Evolutionary conservation across 1,284 basidiomycete genomes (phyloP), one percentile per base, ranked within the genome.

Genomic region (Cutaneotrichosporon mucoides): DNA sequence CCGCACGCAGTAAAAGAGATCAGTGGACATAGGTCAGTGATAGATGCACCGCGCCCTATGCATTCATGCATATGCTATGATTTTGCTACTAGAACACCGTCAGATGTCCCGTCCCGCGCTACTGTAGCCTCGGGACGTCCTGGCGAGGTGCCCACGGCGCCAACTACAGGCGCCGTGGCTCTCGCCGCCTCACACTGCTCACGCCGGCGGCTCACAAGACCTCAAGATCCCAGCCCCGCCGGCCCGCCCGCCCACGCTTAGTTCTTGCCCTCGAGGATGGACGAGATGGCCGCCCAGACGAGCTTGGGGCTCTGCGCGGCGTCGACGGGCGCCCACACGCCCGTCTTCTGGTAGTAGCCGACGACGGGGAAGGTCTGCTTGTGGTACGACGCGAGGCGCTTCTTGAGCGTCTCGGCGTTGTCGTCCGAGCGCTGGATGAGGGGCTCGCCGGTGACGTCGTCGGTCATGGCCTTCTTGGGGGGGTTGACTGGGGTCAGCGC

Each of bases 391-490:
- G 76, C 70, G 56, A 99, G 83, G 53, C 95, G 88, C 81, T 95
- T 97, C 70, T 86, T 85, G 56, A 99, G 84, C 11, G 95, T 92
- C 77, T 96, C 92, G 64, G 90, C 88, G 69, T 94, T 94, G 81
- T 94, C 91, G 76, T 94, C 91, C 13, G 91, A 91, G 65, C 88
- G 88, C 77, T 92, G 92, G 70, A 95, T 87, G 66, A 97, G 85
- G 37, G 93, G 91, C 80, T 99, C 95, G 66, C 96, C 96, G 5
- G 94, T 92, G 43, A 89, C 80, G 79, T 99, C 96, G 81, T 99
- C 95, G 41, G 85, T 85, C 85, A 92, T 90, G 49, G 87, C 71
- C 80, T 96, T 96, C 84, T 98, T 98, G 46, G 95, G 95, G 10
- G 95, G 95, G 81, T 79, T 79, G 72, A 79, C 90, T 95, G 66